Percentiles rank a stretch among this genome's conserved stretches.
Conservation (phyloP, 2,329 filamentous ascomycete species). For the Neopestalotiopsis clavispora region DNA sequence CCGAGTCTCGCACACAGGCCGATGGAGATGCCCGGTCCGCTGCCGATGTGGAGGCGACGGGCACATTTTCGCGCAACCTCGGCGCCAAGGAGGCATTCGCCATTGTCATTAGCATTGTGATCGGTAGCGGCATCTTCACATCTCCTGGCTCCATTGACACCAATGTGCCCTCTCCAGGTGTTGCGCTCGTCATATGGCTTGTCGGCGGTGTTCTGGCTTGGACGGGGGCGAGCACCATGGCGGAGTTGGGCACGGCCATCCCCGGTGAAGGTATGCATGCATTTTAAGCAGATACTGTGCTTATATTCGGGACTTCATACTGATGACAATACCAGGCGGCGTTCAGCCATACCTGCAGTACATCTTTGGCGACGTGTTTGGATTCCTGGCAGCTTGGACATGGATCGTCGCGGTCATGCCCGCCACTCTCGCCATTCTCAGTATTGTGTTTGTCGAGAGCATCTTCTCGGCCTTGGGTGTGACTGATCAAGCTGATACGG, state of each 20-base stretch:
- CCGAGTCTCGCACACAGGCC: not conserved
- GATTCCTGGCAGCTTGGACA: constrained; percentile 69
- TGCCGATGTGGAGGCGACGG: constrained; percentile 51
- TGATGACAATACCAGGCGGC: constrained; percentile 49
- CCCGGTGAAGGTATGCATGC: constrained; percentile 57
- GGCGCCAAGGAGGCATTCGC: constrained; percentile 49
- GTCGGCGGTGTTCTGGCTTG: constrained; percentile 66
- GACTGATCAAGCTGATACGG: constrained; percentile 45
- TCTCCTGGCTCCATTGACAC: constrained; percentile 67
- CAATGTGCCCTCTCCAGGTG: constrained; percentile 66
- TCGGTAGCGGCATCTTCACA: constrained; percentile 69
- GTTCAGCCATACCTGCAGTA: constrained; percentile 67
- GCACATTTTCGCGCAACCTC: constrained; percentile 35
- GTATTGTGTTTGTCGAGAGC: constrained; percentile 67
- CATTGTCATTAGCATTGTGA: constrained; percentile 67
- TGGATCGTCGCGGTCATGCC: constrained; percentile 71
- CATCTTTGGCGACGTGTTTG: constrained; percentile 64
- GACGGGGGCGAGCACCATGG: constrained; percentile 67
- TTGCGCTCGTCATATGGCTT: constrained; percentile 63
- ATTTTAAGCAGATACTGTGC: not conserved
- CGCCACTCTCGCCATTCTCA: constrained; percentile 66
- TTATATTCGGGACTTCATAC: not conserved
- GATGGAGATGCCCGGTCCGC: constrained; percentile 35
- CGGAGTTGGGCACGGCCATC: constrained; percentile 67
- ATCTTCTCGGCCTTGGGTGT: constrained; percentile 58